Evolutionary conservation across 371 early-diverging fungal genomes (phyloP), one percentile per base, ranked within the genome.

Genomic region (Paraphysoderma sedebokerense): DNA sequence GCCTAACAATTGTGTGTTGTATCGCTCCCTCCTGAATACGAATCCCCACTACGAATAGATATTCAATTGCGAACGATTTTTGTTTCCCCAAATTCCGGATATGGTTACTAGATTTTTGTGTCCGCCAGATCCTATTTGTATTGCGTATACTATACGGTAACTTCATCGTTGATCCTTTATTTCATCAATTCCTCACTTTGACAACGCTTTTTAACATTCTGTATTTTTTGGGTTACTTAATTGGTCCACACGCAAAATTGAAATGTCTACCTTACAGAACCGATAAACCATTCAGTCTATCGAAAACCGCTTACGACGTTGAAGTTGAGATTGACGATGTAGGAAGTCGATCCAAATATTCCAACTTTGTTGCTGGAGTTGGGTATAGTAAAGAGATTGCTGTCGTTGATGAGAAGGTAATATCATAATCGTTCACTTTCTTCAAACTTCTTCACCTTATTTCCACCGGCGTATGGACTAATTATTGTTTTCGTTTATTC

Each of bases 261-360:
- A 5, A 7, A 49, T 48, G 9, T 9, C 20, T 3, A 27, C 7
- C 44, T 46, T 13, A 0, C 45, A 66, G 59, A 23, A 54, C 63
- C 5, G 67, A 66, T 47, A 49, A 64, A 39, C 61, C 55, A 23
- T 57, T 49, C 50, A 52, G 60, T 4, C 41, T 55, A 1, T 38
- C 57, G 5, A 50, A 52, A 20, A 35, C 49, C 29, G 67, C 65
- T 2, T 73, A 58, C 55, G 97, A 96, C 58, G 60, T 96, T 35
- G 79, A 87, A 41, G 87, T 96, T 0, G 93, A 92, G 46, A 55
- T 86, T 1, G 91, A 87, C 46, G 91, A 89, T 53, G 52, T 60
- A 22, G 50, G 68, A 19, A 70, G 76, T 41, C 65, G 31, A 5
- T 28, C 19, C 35, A 76, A 65, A 76, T 77, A 59, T 68, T 74